Evolutionary conservation across 2,329 filamentous ascomycete genomes (phyloP).

Genomic region (Mycosphaerella sp.): DNA sequence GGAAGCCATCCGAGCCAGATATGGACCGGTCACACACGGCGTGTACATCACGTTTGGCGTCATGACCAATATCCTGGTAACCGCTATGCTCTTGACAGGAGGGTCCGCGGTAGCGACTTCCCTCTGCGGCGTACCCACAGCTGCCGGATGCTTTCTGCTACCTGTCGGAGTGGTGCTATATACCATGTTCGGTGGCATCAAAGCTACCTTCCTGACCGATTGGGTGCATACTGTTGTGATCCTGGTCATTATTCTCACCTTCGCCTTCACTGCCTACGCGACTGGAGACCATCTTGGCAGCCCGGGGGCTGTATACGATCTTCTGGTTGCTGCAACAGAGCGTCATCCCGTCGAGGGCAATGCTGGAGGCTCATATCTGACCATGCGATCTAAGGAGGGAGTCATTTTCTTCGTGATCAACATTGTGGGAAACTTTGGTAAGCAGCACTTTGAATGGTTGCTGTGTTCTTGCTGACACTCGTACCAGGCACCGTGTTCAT

Average conservation of each 20-base stretch:
- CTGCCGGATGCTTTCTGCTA: conserved; percentile 76
- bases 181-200: conserved; percentile 69
- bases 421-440: conserved; percentile 62
- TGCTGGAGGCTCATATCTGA: conserved; percentile 72
- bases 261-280: conserved; percentile 75
- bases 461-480: neutral
- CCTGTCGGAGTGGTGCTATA: conserved; percentile 71
- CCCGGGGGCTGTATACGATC: conserved; percentile 69
- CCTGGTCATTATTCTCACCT: conserved; percentile 77
- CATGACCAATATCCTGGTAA: conserved; percentile 72
- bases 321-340: conserved; percentile 61
- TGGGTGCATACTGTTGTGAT: conserved; percentile 83
- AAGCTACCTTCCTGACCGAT: conserved; percentile 79
- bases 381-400: conserved; percentile 74
- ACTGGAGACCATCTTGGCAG: conserved; percentile 66
- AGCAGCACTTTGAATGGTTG: neutral
- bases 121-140: conserved; percentile 67
- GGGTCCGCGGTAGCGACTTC: conserved; percentile 59
- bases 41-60: conserved; percentile 78
- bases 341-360: conserved; percentile 74
- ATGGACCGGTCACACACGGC: conserved; percentile 64
- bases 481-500: conserved; percentile 67
- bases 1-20: conserved; percentile 74
- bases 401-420: conserved; percentile 68
- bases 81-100: conserved; percentile 80